Percentiles rank a stretch among this genome's conserved stretches.
Evolutionary conservation across 2,329 filamentous ascomycete genomes (phyloP).

Genomic region (Calonectria pseudoreteaudii): DNA sequence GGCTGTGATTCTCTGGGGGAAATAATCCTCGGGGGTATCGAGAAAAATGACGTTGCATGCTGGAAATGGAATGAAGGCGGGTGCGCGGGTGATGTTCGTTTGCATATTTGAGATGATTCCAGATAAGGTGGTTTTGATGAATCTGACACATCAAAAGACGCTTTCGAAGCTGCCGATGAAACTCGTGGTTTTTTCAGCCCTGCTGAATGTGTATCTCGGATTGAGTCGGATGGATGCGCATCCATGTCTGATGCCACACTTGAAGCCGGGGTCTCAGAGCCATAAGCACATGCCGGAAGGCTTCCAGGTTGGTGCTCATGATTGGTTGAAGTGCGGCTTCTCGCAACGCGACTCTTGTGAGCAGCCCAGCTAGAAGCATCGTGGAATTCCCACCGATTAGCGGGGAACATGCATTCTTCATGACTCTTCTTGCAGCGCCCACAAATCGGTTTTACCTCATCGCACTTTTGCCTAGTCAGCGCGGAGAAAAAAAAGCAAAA

Average conservation of each 20-base stretch:
- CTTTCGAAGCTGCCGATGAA: no score
- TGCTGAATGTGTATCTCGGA: background rate
- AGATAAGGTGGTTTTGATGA: rapidly evolving
- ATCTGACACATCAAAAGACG: background rate
- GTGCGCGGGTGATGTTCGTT: background rate
- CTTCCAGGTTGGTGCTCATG: background rate
- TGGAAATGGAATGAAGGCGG: background rate
- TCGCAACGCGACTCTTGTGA: background rate
- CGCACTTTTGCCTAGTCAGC: background rate
- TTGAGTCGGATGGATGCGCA: no score
- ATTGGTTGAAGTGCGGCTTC: background rate
- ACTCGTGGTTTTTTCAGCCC: background rate
- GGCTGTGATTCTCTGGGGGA: background rate
- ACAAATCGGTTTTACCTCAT: background rate
- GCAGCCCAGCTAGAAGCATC: background rate
- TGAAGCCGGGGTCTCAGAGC: no score
- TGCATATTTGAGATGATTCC: no score
- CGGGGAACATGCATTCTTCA: background rate
- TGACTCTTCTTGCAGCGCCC: background rate
- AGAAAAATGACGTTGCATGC: background rate
- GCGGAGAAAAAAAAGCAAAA: no score
- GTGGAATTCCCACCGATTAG: background rate
- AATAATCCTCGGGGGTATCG: background rate
- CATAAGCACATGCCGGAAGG: rapidly evolving
- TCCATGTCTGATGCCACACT: background rate